Percentiles rank a stretch among this genome's conserved stretches.
Conservation (phyloP, 73 alveolate genomes). For the Blepharisma japonicum region DNA sequence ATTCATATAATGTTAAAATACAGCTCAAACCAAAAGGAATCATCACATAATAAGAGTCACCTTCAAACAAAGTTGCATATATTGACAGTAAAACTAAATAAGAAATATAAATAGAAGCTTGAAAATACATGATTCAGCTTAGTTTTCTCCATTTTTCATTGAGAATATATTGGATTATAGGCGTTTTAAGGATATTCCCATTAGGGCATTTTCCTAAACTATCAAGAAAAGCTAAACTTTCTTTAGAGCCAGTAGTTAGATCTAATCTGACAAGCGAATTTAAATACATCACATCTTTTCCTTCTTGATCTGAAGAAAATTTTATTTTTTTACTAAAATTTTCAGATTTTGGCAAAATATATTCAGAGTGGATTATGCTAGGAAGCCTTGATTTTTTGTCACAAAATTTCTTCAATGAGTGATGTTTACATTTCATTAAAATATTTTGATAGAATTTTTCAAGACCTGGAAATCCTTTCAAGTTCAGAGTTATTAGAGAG, state of each 20-base stretch:
- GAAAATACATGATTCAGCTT: background rate
- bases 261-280: background rate
- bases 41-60: background rate
- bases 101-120: conserved; percentile 10
- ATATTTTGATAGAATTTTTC: background rate
- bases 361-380: background rate
- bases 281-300: background rate
- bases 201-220: conserved; percentile 1
- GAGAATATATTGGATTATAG: background rate
- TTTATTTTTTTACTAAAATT: background rate
- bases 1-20: background rate
- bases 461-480: background rate
- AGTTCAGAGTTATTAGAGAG: background rate
- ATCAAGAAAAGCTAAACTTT: background rate
- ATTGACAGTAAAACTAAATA: background rate
- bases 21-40: background rate
- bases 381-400: background rate
- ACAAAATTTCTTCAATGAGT: background rate
- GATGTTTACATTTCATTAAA: background rate
- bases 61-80: background rate
- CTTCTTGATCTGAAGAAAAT: conserved; percentile 12
- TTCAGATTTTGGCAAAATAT: background rate
- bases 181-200: conserved; percentile 1
- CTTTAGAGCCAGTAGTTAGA: background rate
- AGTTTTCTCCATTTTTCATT: conserved; percentile 22